Conservation (phyloP, 1,139 yeast genomes). For the Taphrina wiesneri region DNA sequence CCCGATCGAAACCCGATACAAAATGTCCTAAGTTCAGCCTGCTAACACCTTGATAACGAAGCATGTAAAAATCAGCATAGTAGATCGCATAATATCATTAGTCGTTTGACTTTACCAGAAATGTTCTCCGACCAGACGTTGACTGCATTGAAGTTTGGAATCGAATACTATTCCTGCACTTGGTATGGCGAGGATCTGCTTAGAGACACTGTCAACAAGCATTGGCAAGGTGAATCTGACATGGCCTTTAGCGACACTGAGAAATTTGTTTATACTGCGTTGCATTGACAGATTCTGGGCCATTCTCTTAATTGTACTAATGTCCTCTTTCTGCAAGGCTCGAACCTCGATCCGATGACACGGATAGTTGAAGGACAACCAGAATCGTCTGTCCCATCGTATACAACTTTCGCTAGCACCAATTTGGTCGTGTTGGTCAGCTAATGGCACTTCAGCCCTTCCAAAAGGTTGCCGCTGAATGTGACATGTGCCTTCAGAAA, state of each 20-base stretch:
- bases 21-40: neutral
- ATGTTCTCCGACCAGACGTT: neutral
- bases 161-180: conserved; percentile 4
- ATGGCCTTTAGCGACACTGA: neutral
- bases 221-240: conserved; percentile 27
- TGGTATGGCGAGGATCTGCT: conserved; percentile 12
- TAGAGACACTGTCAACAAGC: neutral
- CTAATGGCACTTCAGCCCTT: neutral
- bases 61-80: neutral
- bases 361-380: neutral
- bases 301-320: neutral
- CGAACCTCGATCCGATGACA: neutral
- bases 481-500: neutral
- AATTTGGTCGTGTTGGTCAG: too few species aligned
- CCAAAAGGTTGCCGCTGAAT: conserved; percentile 11
- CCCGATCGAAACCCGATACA: neutral
- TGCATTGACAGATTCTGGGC: neutral
- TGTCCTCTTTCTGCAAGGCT: conserved; percentile 9
- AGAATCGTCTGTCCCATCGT: conserved; percentile 20
- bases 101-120: neutral
- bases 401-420: neutral
- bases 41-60: neutral
- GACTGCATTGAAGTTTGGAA: neutral
- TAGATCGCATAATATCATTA: neutral
- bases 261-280: neutral